Conservation (phyloP, 768 basidiomycete species). For the Boletus sp. region DNA sequence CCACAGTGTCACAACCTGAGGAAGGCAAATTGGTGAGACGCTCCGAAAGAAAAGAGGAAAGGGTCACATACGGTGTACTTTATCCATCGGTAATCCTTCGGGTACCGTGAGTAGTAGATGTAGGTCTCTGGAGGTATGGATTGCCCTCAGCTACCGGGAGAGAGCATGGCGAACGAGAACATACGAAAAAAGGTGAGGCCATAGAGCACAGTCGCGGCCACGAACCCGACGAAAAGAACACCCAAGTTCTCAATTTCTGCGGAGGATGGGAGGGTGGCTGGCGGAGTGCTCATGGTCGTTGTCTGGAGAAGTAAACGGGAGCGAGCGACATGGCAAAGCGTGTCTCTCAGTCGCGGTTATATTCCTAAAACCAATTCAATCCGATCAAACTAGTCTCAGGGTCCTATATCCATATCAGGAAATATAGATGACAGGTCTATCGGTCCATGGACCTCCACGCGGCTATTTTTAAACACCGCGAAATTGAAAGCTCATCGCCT, state of each 20-base stretch:
- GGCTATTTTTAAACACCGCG: too few species aligned
- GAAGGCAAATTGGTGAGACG: not conserved
- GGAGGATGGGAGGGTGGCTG: conserved; percentile 9
- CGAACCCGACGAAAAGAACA: conserved; percentile 29
- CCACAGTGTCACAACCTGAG: conserved; percentile 23
- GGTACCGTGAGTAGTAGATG: conserved; percentile 30
- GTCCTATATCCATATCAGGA: conserved; percentile 7
- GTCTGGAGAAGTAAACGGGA: not conserved
- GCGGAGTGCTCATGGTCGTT: conserved; percentile 14
- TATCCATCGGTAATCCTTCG: conserved; percentile 17
- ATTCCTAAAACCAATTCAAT: conserved; percentile 6
- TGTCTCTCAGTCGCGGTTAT: not conserved
- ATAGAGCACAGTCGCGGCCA: conserved; percentile 27
- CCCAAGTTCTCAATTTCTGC: conserved; percentile 27
- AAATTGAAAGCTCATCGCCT: too few species aligned
- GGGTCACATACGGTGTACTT: conserved; percentile 20
- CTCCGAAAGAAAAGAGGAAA: not conserved
- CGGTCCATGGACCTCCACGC: too few species aligned
- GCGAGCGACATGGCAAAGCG: conserved; percentile 2
- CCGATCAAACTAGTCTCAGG: not conserved
- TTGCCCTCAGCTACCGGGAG: not conserved
- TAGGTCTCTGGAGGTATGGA: conserved; percentile 21
- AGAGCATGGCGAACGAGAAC: not conserved
- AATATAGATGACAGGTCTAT: not conserved
- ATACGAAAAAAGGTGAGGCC: conserved; percentile 35